Conservation (phyloP, 176 grass and related monocot species). For the Bromus sterilis region DNA sequence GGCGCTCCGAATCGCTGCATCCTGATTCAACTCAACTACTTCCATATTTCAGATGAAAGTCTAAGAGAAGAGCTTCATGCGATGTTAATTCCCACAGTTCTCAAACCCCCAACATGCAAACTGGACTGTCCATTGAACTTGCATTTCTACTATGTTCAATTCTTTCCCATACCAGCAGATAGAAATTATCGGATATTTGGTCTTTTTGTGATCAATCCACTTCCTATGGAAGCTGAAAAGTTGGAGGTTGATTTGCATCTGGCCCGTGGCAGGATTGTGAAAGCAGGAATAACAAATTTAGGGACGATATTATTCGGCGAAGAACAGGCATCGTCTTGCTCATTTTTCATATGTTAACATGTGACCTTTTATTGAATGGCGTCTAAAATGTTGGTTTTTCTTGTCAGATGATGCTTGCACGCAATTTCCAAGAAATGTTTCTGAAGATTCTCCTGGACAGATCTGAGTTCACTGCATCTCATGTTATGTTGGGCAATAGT, state of each 20-base stretch:
- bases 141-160: slow-evolving; percentile 79
- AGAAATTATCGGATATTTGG: slow-evolving; percentile 88
- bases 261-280: slow-evolving; percentile 66
- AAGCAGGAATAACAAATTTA: slow-evolving; percentile 59
- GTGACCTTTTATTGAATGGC: neutral
- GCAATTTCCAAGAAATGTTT: slow-evolving; percentile 92
- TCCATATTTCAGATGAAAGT: slow-evolving; percentile 66
- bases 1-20: no score
- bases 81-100: slow-evolving; percentile 67
- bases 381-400: slow-evolving; percentile 16
- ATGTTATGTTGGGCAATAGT: slow-evolving; percentile 49
- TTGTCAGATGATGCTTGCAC: slow-evolving; percentile 62
- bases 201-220: slow-evolving; percentile 64
- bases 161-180: slow-evolving; percentile 70
- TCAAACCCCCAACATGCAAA: slow-evolving; percentile 44
- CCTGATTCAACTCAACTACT: no score
- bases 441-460: slow-evolving; percentile 82
- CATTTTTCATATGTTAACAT: slow-evolving; percentile 18
- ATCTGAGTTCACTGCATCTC: slow-evolving; percentile 53
- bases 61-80: slow-evolving; percentile 83
- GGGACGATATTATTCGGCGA: slow-evolving; percentile 49
- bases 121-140: slow-evolving; percentile 43
- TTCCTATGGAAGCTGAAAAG: slow-evolving; percentile 76
- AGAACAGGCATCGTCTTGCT: slow-evolving; percentile 55
- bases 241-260: slow-evolving; percentile 87